Base-by-base conservation (phyloP, 345 rosid species). In the Corchorus olitorius region DNA sequence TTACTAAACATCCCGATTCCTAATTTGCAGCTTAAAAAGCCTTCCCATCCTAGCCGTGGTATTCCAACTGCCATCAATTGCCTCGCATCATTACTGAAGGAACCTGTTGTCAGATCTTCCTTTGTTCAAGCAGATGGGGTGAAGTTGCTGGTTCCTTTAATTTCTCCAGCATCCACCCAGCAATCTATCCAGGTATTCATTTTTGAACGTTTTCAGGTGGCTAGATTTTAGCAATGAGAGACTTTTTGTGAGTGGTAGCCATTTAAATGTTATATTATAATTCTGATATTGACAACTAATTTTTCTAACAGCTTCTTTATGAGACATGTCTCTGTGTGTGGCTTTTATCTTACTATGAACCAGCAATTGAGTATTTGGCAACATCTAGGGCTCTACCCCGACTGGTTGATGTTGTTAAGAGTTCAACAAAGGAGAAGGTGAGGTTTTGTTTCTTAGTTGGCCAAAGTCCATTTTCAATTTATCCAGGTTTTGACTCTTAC, bases 361-460 rank as follows among this genome's bases (percentile, higher is more conserved):
- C 97, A 54, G 99, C 98, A 41, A 75, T 89, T 41, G 98, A 95
- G 64, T 92, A 75, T 82, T 83, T 93, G 88, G 98, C 98, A 56
- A 93, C 97, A 56, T 89, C 98, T 72, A 87, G 97, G 82, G 81
- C 91, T 75, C 88, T 95, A 80, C 93, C 89, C 0, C 90, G 94
- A 73, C 85, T 95, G 27, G 78, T 89, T 35, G 98, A 93, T 35
- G 97, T 93, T 66, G 97, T 93, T 5, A 95, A 87, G 85, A 88
- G 91, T 80, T 92, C 99, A 54, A 92, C 97, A 65, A 94, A 94
- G 79, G 98, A 94, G 83, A 94, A 93, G 97, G 98, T 94, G 77
- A 79, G 86, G 39, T 80, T 65, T 70, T 71, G 27, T 66, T 55
- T 74, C 43, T 45, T 50, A 62, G 10, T 45, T 37, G 10, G 22